Percentiles rank a stretch among this genome's conserved stretches.
These are phyloP conservation scores for Pecoramyces ruminantium DNA, from an alignment of 192 early-diverging fungal genomes.

Conservation along the genomic window DNA sequence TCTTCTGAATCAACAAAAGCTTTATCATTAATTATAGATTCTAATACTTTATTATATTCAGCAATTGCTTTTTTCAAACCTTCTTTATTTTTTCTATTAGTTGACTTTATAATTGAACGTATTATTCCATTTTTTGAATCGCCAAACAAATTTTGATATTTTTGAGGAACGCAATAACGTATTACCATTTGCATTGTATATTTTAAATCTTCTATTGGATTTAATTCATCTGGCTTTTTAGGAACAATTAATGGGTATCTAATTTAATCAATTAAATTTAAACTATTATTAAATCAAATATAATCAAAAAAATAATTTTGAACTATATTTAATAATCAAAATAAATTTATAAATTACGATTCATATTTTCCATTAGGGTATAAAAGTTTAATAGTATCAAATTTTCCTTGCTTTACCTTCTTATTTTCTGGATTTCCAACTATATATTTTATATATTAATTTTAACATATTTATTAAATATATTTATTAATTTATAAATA, in stretches of 20 bases:
- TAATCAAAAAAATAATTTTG: no score
- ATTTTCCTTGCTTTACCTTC: background rate
- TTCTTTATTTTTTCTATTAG: constrained; percentile 42
- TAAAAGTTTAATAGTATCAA: background rate
- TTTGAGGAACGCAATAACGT: constrained; percentile 29
- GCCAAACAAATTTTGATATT: constrained; percentile 32
- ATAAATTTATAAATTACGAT: background rate
- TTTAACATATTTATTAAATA: no score
- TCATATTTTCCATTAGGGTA: background rate
- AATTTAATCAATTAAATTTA: background rate
- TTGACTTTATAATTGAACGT: constrained; percentile 58
- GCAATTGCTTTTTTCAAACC: constrained; percentile 51
- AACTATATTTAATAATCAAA: background rate
- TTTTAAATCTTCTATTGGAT: constrained; percentile 68
- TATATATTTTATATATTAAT: background rate
- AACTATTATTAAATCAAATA: no score
- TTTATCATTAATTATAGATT: constrained; percentile 17
- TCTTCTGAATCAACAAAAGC: constrained; percentile 6
- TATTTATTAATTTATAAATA: no score
- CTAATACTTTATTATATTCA: constrained; percentile 52
- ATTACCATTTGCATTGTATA: constrained; percentile 50
- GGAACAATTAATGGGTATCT: constrained; percentile 7
- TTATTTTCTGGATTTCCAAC: background rate
- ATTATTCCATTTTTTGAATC: constrained; percentile 45
- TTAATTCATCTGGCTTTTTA: constrained; percentile 43